Evolutionary conservation across 768 basidiomycete species (phyloP).

Genomic region (Melanogaster broomeanus): DNA sequence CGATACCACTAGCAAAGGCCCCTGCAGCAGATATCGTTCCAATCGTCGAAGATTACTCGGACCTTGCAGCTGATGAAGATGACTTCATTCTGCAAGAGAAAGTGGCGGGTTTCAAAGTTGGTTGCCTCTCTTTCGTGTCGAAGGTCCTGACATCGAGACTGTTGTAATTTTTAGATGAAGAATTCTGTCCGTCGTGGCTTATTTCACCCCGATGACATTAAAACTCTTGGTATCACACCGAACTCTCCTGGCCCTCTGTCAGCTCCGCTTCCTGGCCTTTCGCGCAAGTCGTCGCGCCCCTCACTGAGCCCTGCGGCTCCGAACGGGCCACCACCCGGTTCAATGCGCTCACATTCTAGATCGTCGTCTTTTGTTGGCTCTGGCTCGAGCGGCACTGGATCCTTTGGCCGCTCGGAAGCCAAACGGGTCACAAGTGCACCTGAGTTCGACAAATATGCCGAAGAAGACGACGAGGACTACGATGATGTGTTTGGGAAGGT

Average conservation of each 20-base stretch:
- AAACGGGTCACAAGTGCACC: conserved; percentile 51
- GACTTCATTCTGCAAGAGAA: conserved; percentile 71
- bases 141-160: neutral
- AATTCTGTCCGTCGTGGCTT: conserved; percentile 72
- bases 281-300: conserved; percentile 54
- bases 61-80: conserved; percentile 79
- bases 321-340: conserved; percentile 26
- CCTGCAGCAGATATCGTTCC: conserved; percentile 64
- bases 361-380: conserved; percentile 57
- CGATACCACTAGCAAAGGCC: conserved; percentile 57
- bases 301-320: conserved; percentile 47
- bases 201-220: conserved; percentile 90
- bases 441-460: conserved; percentile 84
- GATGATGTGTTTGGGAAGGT: conserved; percentile 91
- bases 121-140: conserved; percentile 9
- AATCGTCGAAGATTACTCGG: conserved; percentile 91
- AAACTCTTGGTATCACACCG: conserved; percentile 61
- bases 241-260: conserved; percentile 61
- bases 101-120: conserved; percentile 81
- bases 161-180: conserved; percentile 52
- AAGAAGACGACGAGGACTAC: conserved; percentile 90
- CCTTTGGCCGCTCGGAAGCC: conserved; percentile 70
- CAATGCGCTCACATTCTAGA: conserved; percentile 50
- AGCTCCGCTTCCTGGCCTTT: conserved; percentile 62
- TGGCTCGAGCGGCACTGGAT: conserved; percentile 43